Base-by-base conservation (phyloP, 1,284 basidiomycete species). In the Apiotrichum domesticum region DNA sequence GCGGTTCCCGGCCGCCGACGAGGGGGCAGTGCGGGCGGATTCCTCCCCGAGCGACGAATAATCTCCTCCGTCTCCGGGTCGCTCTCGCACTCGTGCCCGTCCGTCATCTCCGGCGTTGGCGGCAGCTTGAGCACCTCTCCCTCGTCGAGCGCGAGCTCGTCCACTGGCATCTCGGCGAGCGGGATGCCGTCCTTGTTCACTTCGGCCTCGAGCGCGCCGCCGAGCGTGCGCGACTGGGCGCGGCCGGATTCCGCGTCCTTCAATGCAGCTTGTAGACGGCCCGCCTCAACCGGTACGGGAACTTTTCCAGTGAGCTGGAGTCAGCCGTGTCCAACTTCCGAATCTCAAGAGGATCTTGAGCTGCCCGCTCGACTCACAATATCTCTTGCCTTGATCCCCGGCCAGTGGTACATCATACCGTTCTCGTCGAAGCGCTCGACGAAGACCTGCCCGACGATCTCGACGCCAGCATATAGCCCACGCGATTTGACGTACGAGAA, bases 241-340 rank as follows among this genome's bases (percentile, higher is more conserved):
- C 65, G 61, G n/a, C 81, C 81, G 0, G 74, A 67, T 55, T 80
- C 80, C n/a, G 81, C 80, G 52, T 80, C 81, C 8, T 70, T 59
- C 5, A 83, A 67, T 0, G 80, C 79, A 8, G 69, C 43, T 48
- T 76, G 69, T 6, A 83, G 70, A 1, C 68, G 57, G 9, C 70
- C 72, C 1, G 77, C 79, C 61, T 79, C 75, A 2, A 64, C 68
- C 0, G 81, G 81, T 3, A 78, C 69, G 4, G 70, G 60, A 35
- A 77, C 79, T 61, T 78, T 77, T 14, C 79, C 79, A 3, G 64
- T 54, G 40, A 79, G 73, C 74, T 76, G 48, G 48, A 14, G 53
- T 46, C 15, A 47, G 48, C 37, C 2, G 4, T 3, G 4, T 5
- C 6, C n/a, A 3, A 14, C n/a, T 41, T 45, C 33, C 35, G 11